Base-by-base conservation (phyloP, 192 early-diverging fungal species). In the Pilobolus umbonatus region DNA sequence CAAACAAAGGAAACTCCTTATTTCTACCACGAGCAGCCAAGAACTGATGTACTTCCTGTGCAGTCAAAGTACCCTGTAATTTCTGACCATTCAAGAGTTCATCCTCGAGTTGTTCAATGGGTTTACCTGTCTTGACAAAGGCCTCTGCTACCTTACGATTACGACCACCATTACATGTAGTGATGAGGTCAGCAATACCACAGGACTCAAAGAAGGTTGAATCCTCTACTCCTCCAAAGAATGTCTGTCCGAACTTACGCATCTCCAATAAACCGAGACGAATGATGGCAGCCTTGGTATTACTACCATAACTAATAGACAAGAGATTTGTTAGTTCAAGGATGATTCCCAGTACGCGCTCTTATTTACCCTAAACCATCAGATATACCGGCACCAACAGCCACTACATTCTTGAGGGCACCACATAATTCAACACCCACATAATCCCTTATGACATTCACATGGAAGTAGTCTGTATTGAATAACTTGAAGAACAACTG, bases 231-330 rank as follows among this genome's bases (percentile, higher is more conserved):
- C 78, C 80, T 28, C 57, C 53, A 66, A 84, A 81, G 51, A 95
- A 93, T 55, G 79, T 81, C 69, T 94, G 76, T 6, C 90, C 80
- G 68, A 97, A 89, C 50, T 91, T 91, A 46, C 85, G 82, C 93
- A 98, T 98, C 67, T 98, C 96, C 64, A 92, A 78, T 38, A 97
- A 77, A 19, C 96, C 96, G 12, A 95, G 82, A 42, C 96, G 84
- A 57, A 98, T 97, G 39, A 98, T 88, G 7, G 96, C 94, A 0
- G 96, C 96, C 74, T 98, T 96, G 19, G 96, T 89, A 79, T 98
- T 98, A 67, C 91, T 88, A 30, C 94, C 96, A 21, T 65, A 65
- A 11, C 64, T 65, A 57, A 7, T 22, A 43, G 42, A 40, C 15
- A 26, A 28, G 17, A 29, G 26, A 55, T 5, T 5, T 4, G 4